Percentiles rank a stretch among this genome's conserved stretches.
These are phyloP conservation scores for Penicillium cataractarum DNA, from an alignment of 495 filamentous ascomycete genomes.

Conservation along the genomic window DNA sequence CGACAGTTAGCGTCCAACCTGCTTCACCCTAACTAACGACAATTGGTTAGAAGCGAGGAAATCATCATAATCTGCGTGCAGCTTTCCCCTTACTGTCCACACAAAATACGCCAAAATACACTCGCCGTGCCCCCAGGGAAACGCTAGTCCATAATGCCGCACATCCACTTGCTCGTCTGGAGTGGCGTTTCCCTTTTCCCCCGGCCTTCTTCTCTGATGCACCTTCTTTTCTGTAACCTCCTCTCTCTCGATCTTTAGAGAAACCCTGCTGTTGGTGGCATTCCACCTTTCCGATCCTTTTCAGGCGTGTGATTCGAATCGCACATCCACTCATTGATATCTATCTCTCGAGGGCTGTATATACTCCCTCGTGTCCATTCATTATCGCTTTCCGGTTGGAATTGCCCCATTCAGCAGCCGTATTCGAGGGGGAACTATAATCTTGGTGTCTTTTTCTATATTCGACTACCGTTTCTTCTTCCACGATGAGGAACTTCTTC, in stretches of 20 bases:
- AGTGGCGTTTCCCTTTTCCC: constrained; percentile 20
- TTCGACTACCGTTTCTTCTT: neutral
- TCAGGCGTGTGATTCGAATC: constrained; percentile 29
- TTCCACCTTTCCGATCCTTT: constrained; percentile 27
- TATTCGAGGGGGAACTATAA: constrained; percentile 2
- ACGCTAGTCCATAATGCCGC: constrained; percentile 19
- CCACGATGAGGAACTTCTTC: constrained; percentile 33
- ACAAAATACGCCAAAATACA: constrained; percentile 6
- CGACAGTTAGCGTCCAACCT: constrained; percentile 2
- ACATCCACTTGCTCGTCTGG: constrained; percentile 18
- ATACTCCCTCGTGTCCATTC: constrained; percentile 23
- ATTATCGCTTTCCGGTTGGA: constrained; percentile 12
- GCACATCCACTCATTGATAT: constrained; percentile 43
- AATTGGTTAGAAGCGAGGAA: constrained; percentile 10
- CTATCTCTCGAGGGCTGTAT: constrained; percentile 14
- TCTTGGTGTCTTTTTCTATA: constrained; percentile 2
- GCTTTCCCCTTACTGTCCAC: constrained; percentile 22
- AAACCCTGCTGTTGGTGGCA: constrained; percentile 17
- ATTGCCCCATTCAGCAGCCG: constrained; percentile 10
- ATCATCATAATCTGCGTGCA: constrained; percentile 21
- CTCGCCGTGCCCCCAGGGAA: constrained; percentile 1
- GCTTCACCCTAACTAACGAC: constrained; percentile 10
- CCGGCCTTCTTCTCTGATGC: constrained; percentile 8
- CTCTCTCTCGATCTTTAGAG: constrained; percentile 3
- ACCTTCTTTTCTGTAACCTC: constrained; percentile 9